phyloP scores from a whole-genome alignment of 805 yeast genomes.

The Kuraishia piskuri region DNA sequence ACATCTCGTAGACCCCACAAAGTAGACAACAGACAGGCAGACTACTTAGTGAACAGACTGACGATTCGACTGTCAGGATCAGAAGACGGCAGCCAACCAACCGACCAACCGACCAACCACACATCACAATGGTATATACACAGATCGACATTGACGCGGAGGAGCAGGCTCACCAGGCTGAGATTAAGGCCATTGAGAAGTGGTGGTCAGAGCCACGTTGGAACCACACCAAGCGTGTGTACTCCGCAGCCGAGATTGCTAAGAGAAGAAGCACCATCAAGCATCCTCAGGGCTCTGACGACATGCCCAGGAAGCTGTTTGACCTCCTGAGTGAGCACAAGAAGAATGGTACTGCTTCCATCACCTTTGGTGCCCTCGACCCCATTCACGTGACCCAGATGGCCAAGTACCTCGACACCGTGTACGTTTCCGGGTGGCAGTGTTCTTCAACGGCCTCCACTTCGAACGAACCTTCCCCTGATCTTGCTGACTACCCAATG shows the following conservation, averaged over 20 bases:
- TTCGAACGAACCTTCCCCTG: constrained; percentile 96
- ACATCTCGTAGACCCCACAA: too few species aligned
- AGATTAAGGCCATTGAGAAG: constrained; percentile 62
- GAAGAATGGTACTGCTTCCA: constrained; percentile 62
- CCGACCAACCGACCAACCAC: too few species aligned
- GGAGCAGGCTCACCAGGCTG: constrained; percentile 54
- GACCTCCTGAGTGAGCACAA: constrained; percentile 64
- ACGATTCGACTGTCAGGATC: too few species aligned
- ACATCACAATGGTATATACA: constrained; percentile 41
- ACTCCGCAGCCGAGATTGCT: constrained; percentile 84
- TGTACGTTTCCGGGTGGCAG: constrained; percentile 98
- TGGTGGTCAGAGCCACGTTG: constrained; percentile 97
- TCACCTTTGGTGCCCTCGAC: constrained; percentile 93
- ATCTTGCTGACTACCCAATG: constrained; percentile 96
- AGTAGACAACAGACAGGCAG: too few species aligned
- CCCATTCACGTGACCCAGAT: constrained; percentile 94
- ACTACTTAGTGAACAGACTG: too few species aligned
- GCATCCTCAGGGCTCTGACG: constrained; percentile 65
- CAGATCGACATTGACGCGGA: constrained; percentile 52
- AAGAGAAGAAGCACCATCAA: constrained; percentile 77
- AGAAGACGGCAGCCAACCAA: too few species aligned
- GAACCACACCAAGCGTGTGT: constrained; percentile 79
- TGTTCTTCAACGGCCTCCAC: constrained; percentile 97
- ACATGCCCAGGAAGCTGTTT: constrained; percentile 78
- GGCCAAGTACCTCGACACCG: constrained; percentile 90